phyloP scores from a whole-genome alignment of 2,329 filamentous ascomycete genomes.

The Alternaria atra region DNA sequence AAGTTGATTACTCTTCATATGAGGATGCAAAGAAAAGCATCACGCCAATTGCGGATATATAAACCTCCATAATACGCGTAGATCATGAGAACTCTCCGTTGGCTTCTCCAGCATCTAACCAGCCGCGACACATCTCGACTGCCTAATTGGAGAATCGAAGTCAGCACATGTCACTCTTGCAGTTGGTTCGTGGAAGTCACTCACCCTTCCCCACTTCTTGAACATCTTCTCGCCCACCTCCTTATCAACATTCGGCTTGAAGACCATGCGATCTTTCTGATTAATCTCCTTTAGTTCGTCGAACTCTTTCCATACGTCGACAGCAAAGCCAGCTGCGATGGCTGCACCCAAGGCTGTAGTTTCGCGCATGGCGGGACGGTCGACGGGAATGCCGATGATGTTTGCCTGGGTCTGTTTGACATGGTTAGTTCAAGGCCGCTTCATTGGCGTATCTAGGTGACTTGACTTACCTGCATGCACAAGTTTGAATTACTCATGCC shows the following conservation, averaged over 20 bases:
- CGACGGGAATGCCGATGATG: constrained; percentile 82
- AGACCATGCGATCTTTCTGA: constrained; percentile 72
- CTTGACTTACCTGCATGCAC: constrained; percentile 73
- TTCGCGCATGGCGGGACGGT: constrained; percentile 87
- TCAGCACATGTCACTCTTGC: constrained; percentile 12
- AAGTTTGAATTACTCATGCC: constrained; percentile 89
- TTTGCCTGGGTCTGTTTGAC: constrained; percentile 76
- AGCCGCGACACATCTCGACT: constrained; percentile 80
- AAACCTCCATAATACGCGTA: constrained; percentile 33
- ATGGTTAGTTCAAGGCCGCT: constrained; percentile 21
- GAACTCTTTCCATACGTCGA: constrained; percentile 79
- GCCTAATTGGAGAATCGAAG: constrained; percentile 52
- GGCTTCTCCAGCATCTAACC: constrained; percentile 62
- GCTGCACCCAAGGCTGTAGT: constrained; percentile 89
- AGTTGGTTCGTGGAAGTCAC: neutral
- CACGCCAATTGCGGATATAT: constrained; percentile 34
- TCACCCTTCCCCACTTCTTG: constrained; percentile 71
- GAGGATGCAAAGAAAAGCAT: constrained; percentile 18
- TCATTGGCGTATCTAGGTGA: neutral
- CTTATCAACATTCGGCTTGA: constrained; percentile 70
- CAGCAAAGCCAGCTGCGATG: constrained; percentile 86
- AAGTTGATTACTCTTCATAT: constrained; percentile 3
- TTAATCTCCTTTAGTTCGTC: constrained; percentile 78
- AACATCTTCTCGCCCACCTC: constrained; percentile 71
- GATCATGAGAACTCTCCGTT: constrained; percentile 44